Evolutionary conservation across 2,329 filamentous ascomycete species (phyloP).

Genomic region (Akanthomyces lecanii): DNA sequence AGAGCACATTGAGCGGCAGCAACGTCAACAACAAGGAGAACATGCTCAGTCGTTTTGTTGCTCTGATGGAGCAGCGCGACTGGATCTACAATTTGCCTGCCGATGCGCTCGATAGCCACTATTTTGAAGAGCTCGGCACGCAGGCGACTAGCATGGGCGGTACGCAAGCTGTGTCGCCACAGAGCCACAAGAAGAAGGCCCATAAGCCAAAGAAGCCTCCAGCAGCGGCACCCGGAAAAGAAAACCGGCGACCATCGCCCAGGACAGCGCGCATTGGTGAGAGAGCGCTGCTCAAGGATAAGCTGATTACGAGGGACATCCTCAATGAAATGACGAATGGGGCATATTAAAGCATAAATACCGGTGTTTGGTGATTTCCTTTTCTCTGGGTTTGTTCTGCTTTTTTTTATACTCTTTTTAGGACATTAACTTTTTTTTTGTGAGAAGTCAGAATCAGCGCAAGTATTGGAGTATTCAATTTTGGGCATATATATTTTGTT

Average conservation of each 20-base stretch:
- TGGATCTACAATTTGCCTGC: conserved; percentile 74
- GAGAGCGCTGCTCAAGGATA: conserved; percentile 59
- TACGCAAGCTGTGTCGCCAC: conserved; percentile 25
- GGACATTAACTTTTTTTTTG: not conserved
- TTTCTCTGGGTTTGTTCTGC: not conserved
- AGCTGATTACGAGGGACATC: conserved; percentile 70
- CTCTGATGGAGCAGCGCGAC: conserved; percentile 68
- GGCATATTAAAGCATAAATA: conserved; percentile 30
- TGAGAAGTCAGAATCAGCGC: not conserved
- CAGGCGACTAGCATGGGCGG: conserved; percentile 35
- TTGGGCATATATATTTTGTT: conserved; percentile 14
- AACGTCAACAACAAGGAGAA: conserved; percentile 58
- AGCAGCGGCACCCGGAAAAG: conserved; percentile 32
- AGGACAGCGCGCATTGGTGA: conserved; percentile 56
- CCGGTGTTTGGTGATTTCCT: conserved; percentile 5
- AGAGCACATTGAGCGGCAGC: conserved; percentile 66
- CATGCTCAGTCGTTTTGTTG: conserved; percentile 71
- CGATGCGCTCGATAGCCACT: conserved; percentile 62
- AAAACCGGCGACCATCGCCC: conserved; percentile 46
- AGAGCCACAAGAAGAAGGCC: conserved; percentile 24
- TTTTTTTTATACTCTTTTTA: not conserved
- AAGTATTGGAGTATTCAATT: conserved; percentile 18
- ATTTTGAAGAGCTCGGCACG: conserved; percentile 57
- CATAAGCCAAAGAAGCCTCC: conserved; percentile 17
- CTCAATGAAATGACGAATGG: conserved; percentile 63